Evolutionary conservation across 1,139 yeast species (phyloP).

Genomic region (Candida albicans): DNA sequence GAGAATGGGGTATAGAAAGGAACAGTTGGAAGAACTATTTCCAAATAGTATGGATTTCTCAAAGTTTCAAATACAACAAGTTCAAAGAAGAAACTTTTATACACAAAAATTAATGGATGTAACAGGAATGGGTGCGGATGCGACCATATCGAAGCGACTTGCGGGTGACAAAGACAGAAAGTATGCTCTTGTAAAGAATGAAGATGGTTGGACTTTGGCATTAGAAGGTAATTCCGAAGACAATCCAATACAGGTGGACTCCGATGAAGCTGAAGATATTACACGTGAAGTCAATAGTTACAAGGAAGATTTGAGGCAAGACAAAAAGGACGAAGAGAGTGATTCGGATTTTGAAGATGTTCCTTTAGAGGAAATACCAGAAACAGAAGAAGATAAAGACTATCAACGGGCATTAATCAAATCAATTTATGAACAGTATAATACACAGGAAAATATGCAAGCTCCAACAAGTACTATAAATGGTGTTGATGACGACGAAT

Average conservation of each 20-base stretch:
- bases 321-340: constrained; percentile 21
- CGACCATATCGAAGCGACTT: constrained; percentile 56
- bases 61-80: constrained; percentile 88
- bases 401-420: constrained; percentile 35
- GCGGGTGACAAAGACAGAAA: constrained; percentile 82
- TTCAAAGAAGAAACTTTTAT: constrained; percentile 83
- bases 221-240: constrained; percentile 40
- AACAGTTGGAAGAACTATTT: constrained; percentile 76
- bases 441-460: not conserved
- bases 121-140: constrained; percentile 76
- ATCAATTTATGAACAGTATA: constrained; percentile 37
- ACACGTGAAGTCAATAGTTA: constrained; percentile 10
- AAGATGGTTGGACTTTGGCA: constrained; percentile 85
- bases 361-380: constrained; percentile 27
- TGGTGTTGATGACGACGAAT: constrained; percentile 33
- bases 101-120: constrained; percentile 86
- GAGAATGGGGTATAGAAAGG: constrained; percentile 92
- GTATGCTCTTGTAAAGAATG: constrained; percentile 73
- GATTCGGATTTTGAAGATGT: constrained; percentile 69
- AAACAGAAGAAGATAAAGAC: constrained; percentile 31
- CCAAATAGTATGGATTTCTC: constrained; percentile 90
- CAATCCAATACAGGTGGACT: constrained; percentile 43
- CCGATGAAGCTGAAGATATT: constrained; percentile 9
- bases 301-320: not conserved
- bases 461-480: constrained; percentile 3